These are phyloP conservation scores for Podaxis sp. DNA, from an alignment of 768 basidiomycete species.

Conservation along the genomic window DNA sequence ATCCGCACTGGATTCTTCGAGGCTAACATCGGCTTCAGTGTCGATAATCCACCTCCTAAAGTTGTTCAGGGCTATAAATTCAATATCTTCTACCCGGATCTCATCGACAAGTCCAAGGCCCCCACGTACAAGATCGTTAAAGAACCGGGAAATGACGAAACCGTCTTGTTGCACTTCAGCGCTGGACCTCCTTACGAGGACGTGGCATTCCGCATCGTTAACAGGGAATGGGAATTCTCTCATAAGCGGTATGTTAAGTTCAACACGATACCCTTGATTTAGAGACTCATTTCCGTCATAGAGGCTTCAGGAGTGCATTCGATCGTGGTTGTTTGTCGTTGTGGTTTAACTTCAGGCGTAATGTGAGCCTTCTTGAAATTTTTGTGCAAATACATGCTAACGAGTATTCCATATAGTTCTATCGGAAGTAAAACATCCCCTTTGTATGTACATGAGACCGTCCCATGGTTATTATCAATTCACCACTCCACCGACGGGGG, in stretches of 20 bases:
- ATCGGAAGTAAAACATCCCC: slow-evolving; percentile 59
- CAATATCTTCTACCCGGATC: slow-evolving; percentile 98
- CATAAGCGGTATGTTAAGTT: slow-evolving; percentile 79
- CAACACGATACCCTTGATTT: not conserved
- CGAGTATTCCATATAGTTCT: slow-evolving; percentile 50
- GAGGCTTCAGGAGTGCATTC: slow-evolving; percentile 95
- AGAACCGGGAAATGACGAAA: slow-evolving; percentile 93
- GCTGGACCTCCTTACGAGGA: slow-evolving; percentile 99
- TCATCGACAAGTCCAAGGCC: slow-evolving; percentile 97
- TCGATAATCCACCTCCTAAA: slow-evolving; percentile 98
- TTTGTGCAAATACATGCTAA: slow-evolving; percentile 17
- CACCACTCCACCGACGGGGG: not conserved
- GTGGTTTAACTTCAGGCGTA: slow-evolving; percentile 95
- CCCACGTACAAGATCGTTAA: slow-evolving; percentile 96
- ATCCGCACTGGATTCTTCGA: slow-evolving; percentile 1
- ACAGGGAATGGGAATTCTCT: slow-evolving; percentile 97
- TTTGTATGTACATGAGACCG: not conserved
- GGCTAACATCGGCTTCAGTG: slow-evolving; percentile 44
- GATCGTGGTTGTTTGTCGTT: slow-evolving; percentile 94
- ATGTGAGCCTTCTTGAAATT: slow-evolving; percentile 52
- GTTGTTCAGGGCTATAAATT: slow-evolving; percentile 99
- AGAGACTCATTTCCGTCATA: slow-evolving; percentile 26
- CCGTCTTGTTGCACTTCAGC: slow-evolving; percentile 88
- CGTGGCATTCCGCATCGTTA: slow-evolving; percentile 96
- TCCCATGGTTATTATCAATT: not conserved